These are phyloP conservation scores for Sporisorium sorghi DNA, from an alignment of 1,284 basidiomycete species.

Conservation along the genomic window DNA sequence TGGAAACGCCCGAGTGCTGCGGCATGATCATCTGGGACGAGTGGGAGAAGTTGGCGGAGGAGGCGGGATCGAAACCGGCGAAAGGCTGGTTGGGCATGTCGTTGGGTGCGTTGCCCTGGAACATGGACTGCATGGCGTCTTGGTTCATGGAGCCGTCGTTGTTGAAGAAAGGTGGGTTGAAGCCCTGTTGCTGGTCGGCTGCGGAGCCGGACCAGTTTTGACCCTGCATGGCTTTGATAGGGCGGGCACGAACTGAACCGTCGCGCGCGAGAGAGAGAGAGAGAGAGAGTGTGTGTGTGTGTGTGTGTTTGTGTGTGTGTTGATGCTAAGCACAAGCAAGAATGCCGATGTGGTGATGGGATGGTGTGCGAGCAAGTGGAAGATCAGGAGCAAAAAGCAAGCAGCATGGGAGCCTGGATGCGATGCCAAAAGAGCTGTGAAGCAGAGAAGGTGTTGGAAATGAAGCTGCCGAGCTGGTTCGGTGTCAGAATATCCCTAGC, in stretches of 20 bases:
- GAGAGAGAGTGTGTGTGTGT: too few relatives aligned
- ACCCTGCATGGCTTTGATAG: slow-evolving; percentile 31
- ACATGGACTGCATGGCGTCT: slow-evolving; percentile 40
- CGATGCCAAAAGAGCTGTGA: background rate
- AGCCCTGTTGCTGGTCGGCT: slow-evolving; percentile 29
- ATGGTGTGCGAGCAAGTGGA: background rate
- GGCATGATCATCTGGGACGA: slow-evolving; percentile 39
- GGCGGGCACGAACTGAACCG: background rate
- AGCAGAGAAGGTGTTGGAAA: background rate
- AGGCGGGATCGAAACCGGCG: slow-evolving; percentile 22
- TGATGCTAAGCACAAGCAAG: too few relatives aligned
- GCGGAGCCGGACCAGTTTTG: slow-evolving; percentile 33
- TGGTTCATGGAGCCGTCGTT: slow-evolving; percentile 38
- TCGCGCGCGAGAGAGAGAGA: background rate
- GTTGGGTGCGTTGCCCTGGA: slow-evolving; percentile 25
- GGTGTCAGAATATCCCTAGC: slow-evolving; percentile 33
- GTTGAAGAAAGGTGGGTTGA: slow-evolving; percentile 40
- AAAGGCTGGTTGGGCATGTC: slow-evolving; percentile 23
- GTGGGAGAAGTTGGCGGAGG: slow-evolving; percentile 28
- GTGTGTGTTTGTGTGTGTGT: too few relatives aligned
- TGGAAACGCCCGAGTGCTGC: slow-evolving; percentile 22
- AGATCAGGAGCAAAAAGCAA: background rate
- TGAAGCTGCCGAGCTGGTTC: slow-evolving; percentile 11
- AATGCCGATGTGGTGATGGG: background rate
- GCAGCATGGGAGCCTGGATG: slow-evolving; percentile 5